Evolutionary conservation across 116 monocot genomes (phyloP).

Genomic region (Phalaenopsis hybrid): DNA sequence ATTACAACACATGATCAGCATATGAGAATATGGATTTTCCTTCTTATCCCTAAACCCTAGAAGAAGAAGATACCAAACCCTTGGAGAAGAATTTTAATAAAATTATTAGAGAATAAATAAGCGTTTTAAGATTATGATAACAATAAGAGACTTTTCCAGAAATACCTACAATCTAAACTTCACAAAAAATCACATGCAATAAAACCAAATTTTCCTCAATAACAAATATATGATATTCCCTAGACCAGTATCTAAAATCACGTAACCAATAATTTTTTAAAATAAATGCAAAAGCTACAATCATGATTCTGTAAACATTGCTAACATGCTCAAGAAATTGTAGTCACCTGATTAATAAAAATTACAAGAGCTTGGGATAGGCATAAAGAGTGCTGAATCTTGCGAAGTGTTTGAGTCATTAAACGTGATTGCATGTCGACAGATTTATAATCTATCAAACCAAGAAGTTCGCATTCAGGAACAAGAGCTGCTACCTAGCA

Average conservation of each 20-base stretch:
- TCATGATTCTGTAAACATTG: background rate
- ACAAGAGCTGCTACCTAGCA: slow-evolving; percentile 72
- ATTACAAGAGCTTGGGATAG: slow-evolving; percentile 60
- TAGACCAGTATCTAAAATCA: background rate
- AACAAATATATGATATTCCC: background rate
- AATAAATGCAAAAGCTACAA: background rate
- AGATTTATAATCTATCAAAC: slow-evolving; percentile 24
- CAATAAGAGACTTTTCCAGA: too few species aligned
- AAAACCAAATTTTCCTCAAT: background rate
- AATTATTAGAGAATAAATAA: too few species aligned
- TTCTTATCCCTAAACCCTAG: too few species aligned
- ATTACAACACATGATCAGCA: background rate
- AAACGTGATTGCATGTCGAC: slow-evolving; percentile 45
- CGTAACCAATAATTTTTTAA: background rate
- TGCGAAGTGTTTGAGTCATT: slow-evolving; percentile 72
- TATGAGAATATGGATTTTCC: background rate
- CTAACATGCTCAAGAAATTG: slow-evolving; percentile 2
- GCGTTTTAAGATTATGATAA: too few species aligned
- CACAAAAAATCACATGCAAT: background rate
- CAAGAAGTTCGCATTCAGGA: slow-evolving; percentile 59
- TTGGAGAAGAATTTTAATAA: too few species aligned
- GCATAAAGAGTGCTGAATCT: slow-evolving; percentile 57
- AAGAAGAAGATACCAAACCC: too few species aligned
- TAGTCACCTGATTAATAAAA: slow-evolving; percentile 78
- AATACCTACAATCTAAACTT: background rate